Conservation (phyloP, 768 basidiomycete species). For the Mrakia blollopis region DNA sequence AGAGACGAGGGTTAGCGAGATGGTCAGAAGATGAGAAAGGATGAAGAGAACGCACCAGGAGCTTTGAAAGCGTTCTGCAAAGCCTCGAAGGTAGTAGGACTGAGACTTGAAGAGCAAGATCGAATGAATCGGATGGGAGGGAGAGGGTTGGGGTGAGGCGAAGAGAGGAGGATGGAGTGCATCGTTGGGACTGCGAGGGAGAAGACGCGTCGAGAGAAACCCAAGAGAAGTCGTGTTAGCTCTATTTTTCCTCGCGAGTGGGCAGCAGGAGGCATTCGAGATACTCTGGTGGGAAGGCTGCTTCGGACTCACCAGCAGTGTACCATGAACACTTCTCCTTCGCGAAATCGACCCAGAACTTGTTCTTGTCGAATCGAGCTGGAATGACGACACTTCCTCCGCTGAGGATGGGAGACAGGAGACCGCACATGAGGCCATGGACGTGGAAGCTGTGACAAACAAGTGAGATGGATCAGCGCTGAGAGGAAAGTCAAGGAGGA, state of each 20-base stretch:
- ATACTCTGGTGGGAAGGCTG: too few species aligned
- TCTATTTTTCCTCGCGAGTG: too few species aligned
- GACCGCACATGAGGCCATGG: conserved; percentile 58
- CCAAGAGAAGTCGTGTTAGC: neutral
- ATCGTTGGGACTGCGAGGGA: conserved; percentile 42
- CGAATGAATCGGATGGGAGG: conserved; percentile 46
- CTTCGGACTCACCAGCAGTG: conserved; percentile 35
- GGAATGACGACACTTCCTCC: conserved; percentile 57
- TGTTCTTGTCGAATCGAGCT: conserved; percentile 53
- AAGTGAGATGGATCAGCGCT: neutral
- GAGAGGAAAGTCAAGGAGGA: neutral
- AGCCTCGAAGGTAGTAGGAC: conserved; percentile 53
- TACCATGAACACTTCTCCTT: conserved; percentile 52
- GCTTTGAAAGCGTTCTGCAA: conserved; percentile 54
- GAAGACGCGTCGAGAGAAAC: too few species aligned
- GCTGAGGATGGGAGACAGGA: conserved; percentile 57
- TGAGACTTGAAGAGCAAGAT: conserved; percentile 52
- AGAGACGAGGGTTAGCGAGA: neutral
- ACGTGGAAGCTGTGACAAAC: conserved; percentile 52
- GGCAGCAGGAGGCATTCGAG: too few species aligned
- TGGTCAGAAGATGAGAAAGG: neutral
- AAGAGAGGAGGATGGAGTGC: conserved; percentile 43
- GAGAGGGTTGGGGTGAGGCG: conserved; percentile 40
- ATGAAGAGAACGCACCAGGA: conserved; percentile 27
- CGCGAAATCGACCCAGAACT: conserved; percentile 52